phyloP scores from a whole-genome alignment of 1,139 yeast genomes.

The Lodderomyces parapsilosis region DNA sequence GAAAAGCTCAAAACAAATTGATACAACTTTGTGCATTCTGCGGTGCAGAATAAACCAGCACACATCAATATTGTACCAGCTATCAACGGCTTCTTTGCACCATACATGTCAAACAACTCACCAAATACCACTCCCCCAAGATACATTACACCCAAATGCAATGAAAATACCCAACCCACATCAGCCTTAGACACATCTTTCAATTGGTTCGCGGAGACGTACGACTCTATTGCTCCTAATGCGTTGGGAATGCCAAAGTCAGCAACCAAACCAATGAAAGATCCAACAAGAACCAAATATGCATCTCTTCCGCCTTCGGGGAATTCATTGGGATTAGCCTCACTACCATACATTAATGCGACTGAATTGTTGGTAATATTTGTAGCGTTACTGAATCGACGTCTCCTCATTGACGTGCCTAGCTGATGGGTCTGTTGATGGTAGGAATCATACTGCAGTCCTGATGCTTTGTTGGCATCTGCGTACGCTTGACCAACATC shows the following conservation, averaged over 20 bases:
- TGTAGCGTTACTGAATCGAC: background rate
- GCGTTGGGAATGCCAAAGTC: slow-evolving; percentile 64
- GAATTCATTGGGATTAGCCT: slow-evolving; percentile 29
- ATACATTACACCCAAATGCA: slow-evolving; percentile 55
- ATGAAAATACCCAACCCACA: slow-evolving; percentile 64
- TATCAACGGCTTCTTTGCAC: slow-evolving; percentile 47
- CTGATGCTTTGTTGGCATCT: background rate
- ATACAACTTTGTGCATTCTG: slow-evolving; percentile 50
- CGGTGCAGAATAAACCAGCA: slow-evolving; percentile 52
- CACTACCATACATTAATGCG: slow-evolving; percentile 25
- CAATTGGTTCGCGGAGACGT: slow-evolving; percentile 52
- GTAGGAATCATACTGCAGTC: background rate
- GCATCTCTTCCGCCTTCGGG: slow-evolving; percentile 68
- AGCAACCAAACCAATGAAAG: slow-evolving; percentile 57
- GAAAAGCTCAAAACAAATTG: slow-evolving; percentile 64
- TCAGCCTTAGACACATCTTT: slow-evolving; percentile 37
- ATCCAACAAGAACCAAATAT: slow-evolving; percentile 60
- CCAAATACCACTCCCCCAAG: slow-evolving; percentile 62
- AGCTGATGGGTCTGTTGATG: background rate
- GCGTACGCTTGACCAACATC: too few species aligned
- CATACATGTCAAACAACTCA: slow-evolving; percentile 57
- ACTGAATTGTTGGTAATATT: background rate
- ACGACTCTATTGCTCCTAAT: slow-evolving; percentile 61
- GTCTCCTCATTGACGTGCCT: background rate
- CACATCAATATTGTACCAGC: slow-evolving; percentile 46